Base-by-base conservation (phyloP, 2,329 filamentous ascomycete genomes). In the Elsinoe batatas region DNA sequence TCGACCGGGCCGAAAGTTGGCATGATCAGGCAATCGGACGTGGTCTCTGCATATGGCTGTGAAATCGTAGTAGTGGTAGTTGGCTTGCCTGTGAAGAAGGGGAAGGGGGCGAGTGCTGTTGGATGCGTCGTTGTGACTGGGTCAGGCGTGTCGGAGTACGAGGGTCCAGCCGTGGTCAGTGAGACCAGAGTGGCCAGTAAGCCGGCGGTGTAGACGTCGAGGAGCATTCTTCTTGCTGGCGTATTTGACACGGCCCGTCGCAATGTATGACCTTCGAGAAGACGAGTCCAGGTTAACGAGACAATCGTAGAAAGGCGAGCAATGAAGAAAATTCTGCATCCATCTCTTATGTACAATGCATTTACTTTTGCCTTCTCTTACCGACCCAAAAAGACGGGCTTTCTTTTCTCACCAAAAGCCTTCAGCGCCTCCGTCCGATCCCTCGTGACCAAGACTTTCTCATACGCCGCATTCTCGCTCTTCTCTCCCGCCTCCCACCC, bases 401-500 rank as follows among this genome's bases (percentile, higher is more conserved):
- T 83, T 64, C 84, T 79, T 78, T 87, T 88, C 74, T 88, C 84
- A 54, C 74, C 77, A 73, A 98, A 98, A 0, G 93, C 93, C 69
- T 74, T 80, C 60, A 98, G 75, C 35, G 93, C 93, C 77, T 97
- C 93, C 64, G 89, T 76, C 58, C 91, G 79, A 74, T 98, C 93
- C 67, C 91, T 84, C 0, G 89, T 95, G 59, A 78, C 79, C 13
- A 96, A 79, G 3, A 97, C 88, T 22, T 84, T 76, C 65, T 89
- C 81, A 69, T 97, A 97, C 73, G 91, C 90, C 63, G 80, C 78
- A 69, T 90, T 91, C 75, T 96, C 93, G n/a, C 84, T 80, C 65
- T 81, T 80, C 72, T 93, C 87, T 3, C 78, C 80, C 61, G 72
- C 65, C 60, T 74, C 79, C 73, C 68, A 89, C 69, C 79, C 82